Percentiles rank a stretch among this genome's conserved stretches.
Evolutionary conservation across 345 rosid species (phyloP).

Genomic region (Linum lewisii): DNA sequence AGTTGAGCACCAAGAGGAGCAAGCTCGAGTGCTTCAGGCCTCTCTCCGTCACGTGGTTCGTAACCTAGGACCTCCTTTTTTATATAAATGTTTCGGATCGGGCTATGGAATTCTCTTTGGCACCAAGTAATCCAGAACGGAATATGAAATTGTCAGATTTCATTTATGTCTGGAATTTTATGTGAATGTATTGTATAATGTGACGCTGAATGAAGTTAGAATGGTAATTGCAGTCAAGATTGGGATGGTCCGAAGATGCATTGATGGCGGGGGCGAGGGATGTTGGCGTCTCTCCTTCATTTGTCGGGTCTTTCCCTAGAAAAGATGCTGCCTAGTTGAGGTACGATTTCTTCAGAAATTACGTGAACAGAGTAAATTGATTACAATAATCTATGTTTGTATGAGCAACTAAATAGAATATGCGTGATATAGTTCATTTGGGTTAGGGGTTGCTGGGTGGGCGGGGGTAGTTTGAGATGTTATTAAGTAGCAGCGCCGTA

Average conservation of each 20-base stretch:
- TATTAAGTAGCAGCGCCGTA: no score
- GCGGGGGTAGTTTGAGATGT: no score
- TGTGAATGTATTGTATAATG: background rate
- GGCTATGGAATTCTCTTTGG: background rate
- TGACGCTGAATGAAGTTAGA: background rate
- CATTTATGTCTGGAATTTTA: background rate
- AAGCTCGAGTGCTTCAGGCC: slow-evolving; percentile 63
- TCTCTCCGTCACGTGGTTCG: slow-evolving; percentile 79
- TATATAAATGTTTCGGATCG: background rate
- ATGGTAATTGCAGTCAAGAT: slow-evolving; percentile 29
- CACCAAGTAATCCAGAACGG: background rate
- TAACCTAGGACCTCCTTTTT: background rate
- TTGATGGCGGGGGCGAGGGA: slow-evolving; percentile 94
- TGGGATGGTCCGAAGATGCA: slow-evolving; percentile 87
- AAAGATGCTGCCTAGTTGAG: slow-evolving; percentile 92
- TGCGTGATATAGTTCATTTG: no score
- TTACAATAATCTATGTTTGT: background rate
- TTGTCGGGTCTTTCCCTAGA: slow-evolving; percentile 75
- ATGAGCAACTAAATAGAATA: background rate
- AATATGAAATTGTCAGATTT: no score
- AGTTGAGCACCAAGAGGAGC: slow-evolving; percentile 60
- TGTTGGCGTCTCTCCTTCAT: slow-evolving; percentile 74
- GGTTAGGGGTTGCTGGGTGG: no score
- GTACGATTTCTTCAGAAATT: slow-evolving; percentile 19
- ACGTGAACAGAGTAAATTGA: background rate